phyloP scores from a whole-genome alignment of 129 eudicot species.

The Arctium lappa region DNA sequence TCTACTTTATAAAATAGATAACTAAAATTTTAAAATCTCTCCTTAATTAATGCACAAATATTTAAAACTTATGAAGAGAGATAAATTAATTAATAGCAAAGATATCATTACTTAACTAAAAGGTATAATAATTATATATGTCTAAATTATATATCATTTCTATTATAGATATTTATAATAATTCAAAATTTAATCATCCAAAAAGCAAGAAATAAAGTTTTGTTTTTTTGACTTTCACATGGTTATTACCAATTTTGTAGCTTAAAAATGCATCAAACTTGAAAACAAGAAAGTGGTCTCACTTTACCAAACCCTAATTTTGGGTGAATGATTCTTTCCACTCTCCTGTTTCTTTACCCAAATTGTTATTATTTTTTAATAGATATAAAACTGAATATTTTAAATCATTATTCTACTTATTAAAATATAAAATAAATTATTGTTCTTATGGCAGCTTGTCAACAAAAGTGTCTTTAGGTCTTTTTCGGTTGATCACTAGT shows the following conservation, averaged over 20 bases:
- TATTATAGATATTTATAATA: background rate
- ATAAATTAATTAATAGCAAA: no score
- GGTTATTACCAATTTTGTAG: constrained; percentile 11
- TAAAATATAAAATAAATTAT: background rate
- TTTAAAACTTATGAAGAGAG: no score
- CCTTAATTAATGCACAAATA: no score
- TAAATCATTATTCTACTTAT: background rate
- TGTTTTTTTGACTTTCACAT: background rate
- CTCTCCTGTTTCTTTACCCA: constrained; percentile 17
- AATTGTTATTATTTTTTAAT: background rate
- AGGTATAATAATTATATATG: no score
- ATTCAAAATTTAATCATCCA: background rate
- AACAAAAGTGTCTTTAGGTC: background rate
- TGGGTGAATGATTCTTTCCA: constrained; percentile 19
- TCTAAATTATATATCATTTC: no score
- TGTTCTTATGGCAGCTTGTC: background rate
- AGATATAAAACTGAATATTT: background rate
- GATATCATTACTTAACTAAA: no score
- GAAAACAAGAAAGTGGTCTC: constrained; percentile 24
- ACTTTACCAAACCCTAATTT: constrained; percentile 14
- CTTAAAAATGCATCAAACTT: constrained; percentile 21
- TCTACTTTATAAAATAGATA: no score
- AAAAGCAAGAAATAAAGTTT: background rate
- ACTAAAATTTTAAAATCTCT: no score
- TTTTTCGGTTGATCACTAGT: background rate